Evolutionary conservation across 371 early-diverging fungal genomes (phyloP).

Genomic region (Saksenaea vasiformis): DNA sequence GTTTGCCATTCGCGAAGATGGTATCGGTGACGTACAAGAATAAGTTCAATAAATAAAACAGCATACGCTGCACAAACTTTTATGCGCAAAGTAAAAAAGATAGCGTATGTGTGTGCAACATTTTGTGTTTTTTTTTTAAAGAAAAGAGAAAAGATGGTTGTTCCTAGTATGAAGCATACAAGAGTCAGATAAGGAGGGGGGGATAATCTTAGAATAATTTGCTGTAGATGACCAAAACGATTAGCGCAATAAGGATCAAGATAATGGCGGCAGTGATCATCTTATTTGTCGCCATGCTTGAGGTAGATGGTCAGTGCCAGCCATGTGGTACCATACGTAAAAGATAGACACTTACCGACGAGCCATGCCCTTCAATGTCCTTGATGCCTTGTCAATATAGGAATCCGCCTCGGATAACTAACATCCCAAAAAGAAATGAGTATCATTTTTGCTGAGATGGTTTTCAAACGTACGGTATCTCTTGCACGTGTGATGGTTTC

Average conservation of each 20-base stretch:
- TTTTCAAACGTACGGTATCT: slow-evolving; percentile 68
- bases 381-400: slow-evolving; percentile 85
- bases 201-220: slow-evolving; percentile 48
- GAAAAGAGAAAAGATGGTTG: too few species aligned
- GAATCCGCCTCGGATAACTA: slow-evolving; percentile 87
- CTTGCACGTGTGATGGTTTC: slow-evolving; percentile 88
- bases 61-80: too few species aligned
- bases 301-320: slow-evolving; percentile 6
- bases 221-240: slow-evolving; percentile 80
- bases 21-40: slow-evolving; percentile 64
- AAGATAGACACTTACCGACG: slow-evolving; percentile 66
- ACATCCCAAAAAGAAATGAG: background rate
- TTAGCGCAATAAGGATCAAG: slow-evolving; percentile 76
- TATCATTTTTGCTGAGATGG: background rate
- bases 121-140: too few species aligned
- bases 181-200: too few species aligned
- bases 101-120: too few species aligned
- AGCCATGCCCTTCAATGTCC: slow-evolving; percentile 90
- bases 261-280: slow-evolving; percentile 87
- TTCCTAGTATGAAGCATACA: too few species aligned
- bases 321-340: background rate
- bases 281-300: slow-evolving; percentile 87
- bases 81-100: too few species aligned
- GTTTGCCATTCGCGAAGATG: slow-evolving; percentile 65
- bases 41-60: slow-evolving; percentile 18